Conservation (phyloP, 306 rosid species). For the Elaeagnus macrophylla region DNA sequence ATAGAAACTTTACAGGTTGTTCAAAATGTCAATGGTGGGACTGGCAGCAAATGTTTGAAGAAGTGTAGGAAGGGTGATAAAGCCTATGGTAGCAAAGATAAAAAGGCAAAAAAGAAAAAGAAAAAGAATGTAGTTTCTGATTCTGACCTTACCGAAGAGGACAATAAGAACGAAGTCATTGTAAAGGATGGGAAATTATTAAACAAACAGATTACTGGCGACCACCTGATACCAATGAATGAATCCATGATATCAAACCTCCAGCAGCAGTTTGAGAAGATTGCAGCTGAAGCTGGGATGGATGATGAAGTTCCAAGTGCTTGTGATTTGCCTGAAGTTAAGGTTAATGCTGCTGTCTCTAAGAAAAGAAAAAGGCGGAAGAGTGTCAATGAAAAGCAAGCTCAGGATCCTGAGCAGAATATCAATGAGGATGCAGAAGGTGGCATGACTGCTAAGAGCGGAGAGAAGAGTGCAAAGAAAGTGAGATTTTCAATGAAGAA, state of each 20-base stretch:
- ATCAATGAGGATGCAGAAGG: conserved; percentile 36
- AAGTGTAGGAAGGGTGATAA: conserved; percentile 38
- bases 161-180: conserved; percentile 16
- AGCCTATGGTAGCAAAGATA: conserved; percentile 6
- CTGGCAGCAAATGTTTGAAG: conserved; percentile 28
- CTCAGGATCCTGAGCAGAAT: conserved; percentile 22
- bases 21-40: conserved; percentile 16
- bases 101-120: conserved; percentile 23
- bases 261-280: conserved; percentile 78
- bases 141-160: conserved; percentile 13
- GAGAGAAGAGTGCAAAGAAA: conserved; percentile 68
- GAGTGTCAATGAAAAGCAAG: conserved; percentile 29
- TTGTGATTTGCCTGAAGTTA: conserved; percentile 26
- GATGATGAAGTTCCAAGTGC: conserved; percentile 34
- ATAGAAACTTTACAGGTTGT: conserved; percentile 19
- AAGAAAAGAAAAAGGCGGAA: conserved; percentile 88
- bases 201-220: conserved; percentile 21
- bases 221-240: conserved; percentile 14
- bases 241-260: conserved; percentile 70
- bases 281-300: conserved; percentile 71
- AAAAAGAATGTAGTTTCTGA: conserved; percentile 20
- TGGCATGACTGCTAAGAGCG: conserved; percentile 34
- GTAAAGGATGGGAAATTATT: conserved; percentile 28
- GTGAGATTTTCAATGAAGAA: conserved; percentile 85
- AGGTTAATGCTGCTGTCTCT: conserved; percentile 23